Evolutionary conservation across 495 filamentous ascomycete genomes (phyloP).

Genomic region (Coniosporium apollinis): DNA sequence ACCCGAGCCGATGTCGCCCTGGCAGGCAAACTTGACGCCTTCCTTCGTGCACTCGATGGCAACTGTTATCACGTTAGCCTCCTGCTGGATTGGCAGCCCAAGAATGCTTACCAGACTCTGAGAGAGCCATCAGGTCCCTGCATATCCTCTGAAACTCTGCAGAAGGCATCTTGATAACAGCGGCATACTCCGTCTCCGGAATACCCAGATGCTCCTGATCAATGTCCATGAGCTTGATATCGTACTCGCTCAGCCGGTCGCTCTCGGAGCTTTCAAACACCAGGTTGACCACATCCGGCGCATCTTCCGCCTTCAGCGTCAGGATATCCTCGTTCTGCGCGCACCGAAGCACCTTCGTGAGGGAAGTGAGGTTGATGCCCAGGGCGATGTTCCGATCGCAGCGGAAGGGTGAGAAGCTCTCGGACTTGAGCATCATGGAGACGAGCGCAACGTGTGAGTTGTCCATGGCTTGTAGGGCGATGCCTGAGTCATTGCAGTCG

Average conservation of each 20-base stretch:
- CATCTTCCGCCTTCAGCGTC: constrained; percentile 92
- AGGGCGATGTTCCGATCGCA: constrained; percentile 98
- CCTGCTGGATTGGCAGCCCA: no score
- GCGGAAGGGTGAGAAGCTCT: constrained; percentile 89
- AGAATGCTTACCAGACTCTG: constrained; percentile 86
- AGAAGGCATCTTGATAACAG: constrained; percentile 76
- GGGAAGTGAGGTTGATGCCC: constrained; percentile 86
- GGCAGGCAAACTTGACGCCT: constrained; percentile 87
- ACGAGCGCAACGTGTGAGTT: constrained; percentile 98
- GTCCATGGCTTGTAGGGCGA: constrained; percentile 98
- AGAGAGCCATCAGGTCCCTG: constrained; percentile 73
- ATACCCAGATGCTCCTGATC: constrained; percentile 99
- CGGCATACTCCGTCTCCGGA: constrained; percentile 93
- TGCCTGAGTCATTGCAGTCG: constrained; percentile 99
- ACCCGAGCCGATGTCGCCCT: constrained; percentile 90
- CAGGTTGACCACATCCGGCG: constrained; percentile 86
- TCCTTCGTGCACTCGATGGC: constrained; percentile 95
- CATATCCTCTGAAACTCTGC: constrained; percentile 91
- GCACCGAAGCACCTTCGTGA: constrained; percentile 92
- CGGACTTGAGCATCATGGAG: constrained; percentile 93
- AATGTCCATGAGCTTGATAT: constrained; percentile 99
- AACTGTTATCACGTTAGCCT: constrained; percentile 34
- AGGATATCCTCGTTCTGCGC: constrained; percentile 91
- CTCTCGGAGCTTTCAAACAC: constrained; percentile 84
- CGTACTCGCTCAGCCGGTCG: constrained; percentile 91